These are phyloP conservation scores for Solanum rostratum DNA, from an alignment of 257 asterid genomes.

Conservation along the genomic window DNA sequence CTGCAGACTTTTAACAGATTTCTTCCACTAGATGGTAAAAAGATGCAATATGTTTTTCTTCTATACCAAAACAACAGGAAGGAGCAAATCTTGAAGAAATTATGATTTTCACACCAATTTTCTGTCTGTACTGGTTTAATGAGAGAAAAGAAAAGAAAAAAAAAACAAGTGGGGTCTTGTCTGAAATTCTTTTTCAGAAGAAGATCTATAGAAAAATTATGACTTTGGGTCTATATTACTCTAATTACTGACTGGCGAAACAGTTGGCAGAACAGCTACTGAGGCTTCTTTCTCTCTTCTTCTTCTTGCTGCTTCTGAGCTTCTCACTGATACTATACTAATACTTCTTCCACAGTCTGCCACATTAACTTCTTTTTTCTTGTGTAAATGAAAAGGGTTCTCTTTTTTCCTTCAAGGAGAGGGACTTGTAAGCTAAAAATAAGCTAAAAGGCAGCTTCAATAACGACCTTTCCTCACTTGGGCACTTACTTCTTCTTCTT, in stretches of 20 bases:
- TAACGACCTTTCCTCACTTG: background rate
- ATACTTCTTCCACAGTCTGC: background rate
- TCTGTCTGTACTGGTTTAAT: background rate
- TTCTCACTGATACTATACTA: background rate
- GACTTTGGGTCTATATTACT: background rate
- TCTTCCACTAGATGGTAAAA: background rate
- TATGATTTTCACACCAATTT: background rate
- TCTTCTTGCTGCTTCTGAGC: background rate
- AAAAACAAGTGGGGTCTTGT: background rate
- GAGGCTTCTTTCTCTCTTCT: background rate
- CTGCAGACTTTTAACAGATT: conserved; percentile 11
- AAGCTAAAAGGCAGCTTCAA: background rate
- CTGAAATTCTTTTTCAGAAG: background rate
- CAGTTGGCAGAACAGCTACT: background rate
- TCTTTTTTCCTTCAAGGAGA: background rate
- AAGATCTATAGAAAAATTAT: background rate
- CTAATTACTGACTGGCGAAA: background rate
- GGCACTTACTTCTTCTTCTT: background rate
- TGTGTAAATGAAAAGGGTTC: background rate
- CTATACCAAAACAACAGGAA: background rate
- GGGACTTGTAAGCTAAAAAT: background rate
- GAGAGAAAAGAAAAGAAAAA: background rate
- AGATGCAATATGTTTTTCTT: background rate
- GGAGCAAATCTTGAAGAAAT: background rate
- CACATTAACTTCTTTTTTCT: background rate